phyloP scores from a whole-genome alignment of 352 stramenopile genomes.

The Globisporangium paddicum region DNA sequence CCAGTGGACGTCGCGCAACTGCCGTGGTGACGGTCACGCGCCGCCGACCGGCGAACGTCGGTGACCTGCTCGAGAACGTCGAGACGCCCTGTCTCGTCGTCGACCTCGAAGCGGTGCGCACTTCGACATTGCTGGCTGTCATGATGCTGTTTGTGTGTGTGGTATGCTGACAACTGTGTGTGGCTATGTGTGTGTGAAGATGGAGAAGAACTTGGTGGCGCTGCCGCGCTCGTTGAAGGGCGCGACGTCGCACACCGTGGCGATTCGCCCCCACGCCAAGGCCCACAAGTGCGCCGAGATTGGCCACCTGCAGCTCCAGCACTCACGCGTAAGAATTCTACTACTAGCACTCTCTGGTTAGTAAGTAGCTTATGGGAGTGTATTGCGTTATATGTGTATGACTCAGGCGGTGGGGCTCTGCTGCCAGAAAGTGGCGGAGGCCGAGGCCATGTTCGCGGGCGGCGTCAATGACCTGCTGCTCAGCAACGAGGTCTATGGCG shows the following conservation, averaged over 20 bases:
- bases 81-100: conserved; percentile 68
- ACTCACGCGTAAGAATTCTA: conserved; percentile 22
- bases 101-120: conserved; percentile 46
- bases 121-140: no score
- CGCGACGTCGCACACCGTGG: conserved; percentile 18
- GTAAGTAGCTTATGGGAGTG: no score
- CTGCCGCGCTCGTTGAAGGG: conserved; percentile 30
- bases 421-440: conserved; percentile 67
- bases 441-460: conserved; percentile 64
- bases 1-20: neutral
- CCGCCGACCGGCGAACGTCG: conserved; percentile 17
- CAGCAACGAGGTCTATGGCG: conserved; percentile 61
- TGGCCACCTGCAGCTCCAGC: conserved; percentile 38
- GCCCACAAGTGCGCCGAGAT: conserved; percentile 62
- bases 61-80: conserved; percentile 24
- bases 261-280: conserved; percentile 68
- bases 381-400: neutral
- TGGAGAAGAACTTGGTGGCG: conserved; percentile 47
- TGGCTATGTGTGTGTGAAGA: conserved; percentile 14
- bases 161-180: neutral
- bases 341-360: no score
- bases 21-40: conserved; percentile 9
- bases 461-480: conserved; percentile 54
- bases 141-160: no score
- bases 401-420: conserved; percentile 39